Evolutionary conservation across 768 basidiomycete genomes (phyloP).

Genomic region (Naganishia kalamii): DNA sequence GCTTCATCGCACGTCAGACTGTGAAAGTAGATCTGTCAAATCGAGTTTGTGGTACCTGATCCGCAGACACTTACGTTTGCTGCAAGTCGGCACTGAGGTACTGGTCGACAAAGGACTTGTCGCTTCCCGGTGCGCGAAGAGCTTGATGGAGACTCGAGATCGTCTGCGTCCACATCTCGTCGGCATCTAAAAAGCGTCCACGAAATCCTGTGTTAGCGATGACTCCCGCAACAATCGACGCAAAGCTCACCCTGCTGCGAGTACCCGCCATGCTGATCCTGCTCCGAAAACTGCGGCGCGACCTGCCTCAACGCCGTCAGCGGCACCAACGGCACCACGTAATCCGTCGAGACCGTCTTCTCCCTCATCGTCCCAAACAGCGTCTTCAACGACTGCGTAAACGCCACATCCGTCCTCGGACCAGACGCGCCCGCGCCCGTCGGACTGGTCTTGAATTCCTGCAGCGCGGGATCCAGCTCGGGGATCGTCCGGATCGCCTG

Average conservation of each 20-base stretch:
- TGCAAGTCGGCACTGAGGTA: slow-evolving; percentile 32
- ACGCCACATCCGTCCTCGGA: neutral
- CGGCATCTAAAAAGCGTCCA: slow-evolving; percentile 33
- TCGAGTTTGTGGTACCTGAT: neutral
- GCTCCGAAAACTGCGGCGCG: slow-evolving; percentile 86
- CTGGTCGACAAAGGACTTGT: slow-evolving; percentile 30
- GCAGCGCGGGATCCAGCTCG: slow-evolving; percentile 70
- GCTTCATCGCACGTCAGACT: slow-evolving; percentile 79
- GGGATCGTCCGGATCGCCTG: slow-evolving; percentile 91
- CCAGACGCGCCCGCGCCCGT: neutral
- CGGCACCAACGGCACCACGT: slow-evolving; percentile 61
- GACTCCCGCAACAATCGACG: neutral
- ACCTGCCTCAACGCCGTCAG: slow-evolving; percentile 63
- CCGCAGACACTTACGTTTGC: slow-evolving; percentile 26
- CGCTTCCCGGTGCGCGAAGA: slow-evolving; percentile 8
- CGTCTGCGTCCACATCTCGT: slow-evolving; percentile 44
- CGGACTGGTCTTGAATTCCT: slow-evolving; percentile 46
- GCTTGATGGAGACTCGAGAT: slow-evolving; percentile 29
- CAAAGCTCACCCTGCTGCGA: slow-evolving; percentile 69
- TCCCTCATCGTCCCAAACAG: slow-evolving; percentile 67
- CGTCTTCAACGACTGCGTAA: slow-evolving; percentile 56
- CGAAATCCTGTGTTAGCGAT: neutral
- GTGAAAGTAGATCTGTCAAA: neutral
- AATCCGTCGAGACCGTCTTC: slow-evolving; percentile 53
- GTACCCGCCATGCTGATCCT: slow-evolving; percentile 54